Conservation (phyloP, 2,329 filamentous ascomycete species). For the Beauveria varroae region DNA sequence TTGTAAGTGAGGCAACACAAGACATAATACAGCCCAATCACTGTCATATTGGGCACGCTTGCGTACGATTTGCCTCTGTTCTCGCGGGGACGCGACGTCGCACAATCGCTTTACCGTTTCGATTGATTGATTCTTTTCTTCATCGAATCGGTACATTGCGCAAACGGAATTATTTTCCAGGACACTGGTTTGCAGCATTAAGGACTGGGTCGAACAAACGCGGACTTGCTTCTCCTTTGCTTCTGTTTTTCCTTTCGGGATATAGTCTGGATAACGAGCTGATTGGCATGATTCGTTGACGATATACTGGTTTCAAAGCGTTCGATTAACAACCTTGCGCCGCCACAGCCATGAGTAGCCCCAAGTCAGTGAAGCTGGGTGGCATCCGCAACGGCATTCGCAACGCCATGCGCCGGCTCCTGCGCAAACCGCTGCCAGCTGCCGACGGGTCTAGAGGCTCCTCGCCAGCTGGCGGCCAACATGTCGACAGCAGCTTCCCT, state of each 20-base stretch:
- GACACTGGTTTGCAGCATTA: neutral
- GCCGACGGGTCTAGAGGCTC: neutral
- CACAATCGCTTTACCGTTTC: neutral
- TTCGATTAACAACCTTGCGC: neutral
- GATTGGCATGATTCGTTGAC: neutral
- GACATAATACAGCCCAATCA: neutral
- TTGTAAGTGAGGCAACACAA: slow-evolving; percentile 1
- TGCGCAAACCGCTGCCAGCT: slow-evolving; percentile 14
- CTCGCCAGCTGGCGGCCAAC: slow-evolving; percentile 10
- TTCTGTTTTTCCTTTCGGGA: neutral
- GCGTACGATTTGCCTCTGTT: neutral
- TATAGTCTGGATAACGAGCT: neutral
- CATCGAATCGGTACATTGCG: neutral
- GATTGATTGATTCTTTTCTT: neutral
- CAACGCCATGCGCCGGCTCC: slow-evolving; percentile 22
- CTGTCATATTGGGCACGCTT: neutral
- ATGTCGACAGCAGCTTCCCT: neutral
- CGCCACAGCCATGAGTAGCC: slow-evolving; percentile 18
- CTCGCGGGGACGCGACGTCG: neutral
- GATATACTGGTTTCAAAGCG: neutral
- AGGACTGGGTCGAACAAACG: neutral
- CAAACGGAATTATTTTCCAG: neutral
- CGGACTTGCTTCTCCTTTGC: neutral
- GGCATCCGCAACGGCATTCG: slow-evolving; percentile 23
- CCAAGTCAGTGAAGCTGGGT: slow-evolving; percentile 24